phyloP scores from a whole-genome alignment of 2,329 filamentous ascomycete genomes.

The Orbilia oligospora region DNA sequence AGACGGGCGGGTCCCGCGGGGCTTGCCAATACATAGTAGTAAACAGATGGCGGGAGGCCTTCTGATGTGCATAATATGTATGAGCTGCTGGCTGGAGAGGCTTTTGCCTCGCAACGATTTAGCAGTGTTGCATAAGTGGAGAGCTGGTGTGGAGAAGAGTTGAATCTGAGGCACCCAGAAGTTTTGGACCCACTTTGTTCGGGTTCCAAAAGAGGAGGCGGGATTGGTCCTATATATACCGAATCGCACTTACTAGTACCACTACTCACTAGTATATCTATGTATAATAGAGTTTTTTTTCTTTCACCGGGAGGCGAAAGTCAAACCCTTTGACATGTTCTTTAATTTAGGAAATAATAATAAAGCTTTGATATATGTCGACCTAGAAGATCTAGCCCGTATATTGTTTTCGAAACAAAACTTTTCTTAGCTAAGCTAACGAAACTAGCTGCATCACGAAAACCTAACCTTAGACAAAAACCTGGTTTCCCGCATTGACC shows the following conservation, averaged over 20 bases:
- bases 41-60: conserved; percentile 5
- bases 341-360: conserved; percentile 25
- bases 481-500: conserved; percentile 17
- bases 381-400: neutral
- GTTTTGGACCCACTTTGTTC: conserved; percentile 16
- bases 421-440: neutral
- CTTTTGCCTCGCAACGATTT: neutral
- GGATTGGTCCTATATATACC: conserved; percentile 31
- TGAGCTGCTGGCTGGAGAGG: neutral
- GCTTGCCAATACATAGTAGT: conserved; percentile 14
- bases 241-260: neutral
- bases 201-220: conserved; percentile 25
- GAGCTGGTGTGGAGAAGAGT: conserved; percentile 12
- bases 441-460: conserved; percentile 1
- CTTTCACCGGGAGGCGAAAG: neutral
- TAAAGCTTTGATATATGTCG: conserved; percentile 4
- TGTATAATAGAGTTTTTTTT: conserved; percentile 8
- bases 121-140: conserved; percentile 14
- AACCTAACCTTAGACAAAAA: neutral
- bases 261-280: no score
- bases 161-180: conserved; percentile 11
- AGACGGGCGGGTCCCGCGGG: conserved; percentile 36
- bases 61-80: conserved; percentile 22
- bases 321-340: neutral
- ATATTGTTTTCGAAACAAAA: neutral